phyloP scores from a whole-genome alignment of 2,329 filamentous ascomycete species.

The Thelonectria olida region DNA sequence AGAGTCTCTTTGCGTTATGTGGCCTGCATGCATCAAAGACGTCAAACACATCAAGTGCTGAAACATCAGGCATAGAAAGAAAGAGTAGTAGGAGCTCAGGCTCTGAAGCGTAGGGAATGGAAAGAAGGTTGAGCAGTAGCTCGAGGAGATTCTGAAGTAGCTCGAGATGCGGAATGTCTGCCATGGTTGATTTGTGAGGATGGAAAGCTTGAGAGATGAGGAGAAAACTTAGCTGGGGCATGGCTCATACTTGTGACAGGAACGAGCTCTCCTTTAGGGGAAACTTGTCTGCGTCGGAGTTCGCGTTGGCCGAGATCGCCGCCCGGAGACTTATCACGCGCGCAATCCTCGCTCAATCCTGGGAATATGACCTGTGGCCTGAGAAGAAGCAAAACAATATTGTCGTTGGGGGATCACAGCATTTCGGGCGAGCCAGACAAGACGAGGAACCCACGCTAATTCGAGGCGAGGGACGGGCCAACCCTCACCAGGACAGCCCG shows the following conservation, averaged over 20 bases:
- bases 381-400: background rate
- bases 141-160: background rate
- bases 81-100: background rate
- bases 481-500: background rate
- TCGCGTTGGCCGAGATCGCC: background rate
- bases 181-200: background rate
- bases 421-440: background rate
- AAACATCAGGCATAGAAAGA: background rate
- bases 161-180: background rate
- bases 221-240: background rate
- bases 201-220: background rate
- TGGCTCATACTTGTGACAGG: background rate
- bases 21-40: background rate
- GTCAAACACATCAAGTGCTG: background rate
- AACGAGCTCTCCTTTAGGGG: background rate
- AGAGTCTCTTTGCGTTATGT: too few species aligned
- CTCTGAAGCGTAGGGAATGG: background rate
- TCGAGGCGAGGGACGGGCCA: background rate
- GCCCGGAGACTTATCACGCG: background rate
- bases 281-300: background rate
- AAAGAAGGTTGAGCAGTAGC: background rate
- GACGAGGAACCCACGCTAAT: background rate
- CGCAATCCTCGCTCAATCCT: background rate
- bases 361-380: background rate
- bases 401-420: background rate